phyloP scores from a whole-genome alignment of 331 rosid species.

The Prunus yedoensis region DNA sequence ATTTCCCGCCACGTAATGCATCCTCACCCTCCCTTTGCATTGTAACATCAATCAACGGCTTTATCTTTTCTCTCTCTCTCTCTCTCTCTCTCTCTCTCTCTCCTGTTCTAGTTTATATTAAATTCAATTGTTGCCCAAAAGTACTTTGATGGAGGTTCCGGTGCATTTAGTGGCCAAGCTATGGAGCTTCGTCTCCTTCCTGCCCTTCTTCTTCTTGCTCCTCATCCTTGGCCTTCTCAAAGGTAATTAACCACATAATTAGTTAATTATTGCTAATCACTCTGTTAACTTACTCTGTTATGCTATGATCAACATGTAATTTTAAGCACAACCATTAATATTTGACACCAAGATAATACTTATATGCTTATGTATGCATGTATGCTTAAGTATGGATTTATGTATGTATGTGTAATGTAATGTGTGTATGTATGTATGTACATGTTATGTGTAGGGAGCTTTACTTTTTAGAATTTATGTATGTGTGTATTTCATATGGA shows the following conservation, averaged over 20 bases:
- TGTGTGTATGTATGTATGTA: too few relatives aligned
- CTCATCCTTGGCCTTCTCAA: constrained; percentile 60
- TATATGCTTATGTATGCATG: neutral
- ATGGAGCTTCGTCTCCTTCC: constrained; percentile 60
- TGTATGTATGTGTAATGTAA: too few relatives aligned
- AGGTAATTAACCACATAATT: constrained; percentile 33
- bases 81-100: neutral
- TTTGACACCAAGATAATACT: neutral
- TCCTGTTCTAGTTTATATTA: neutral
- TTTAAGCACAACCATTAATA: neutral
- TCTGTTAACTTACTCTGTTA: neutral
- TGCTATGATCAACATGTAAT: neutral
- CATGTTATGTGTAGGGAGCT: too few relatives aligned
- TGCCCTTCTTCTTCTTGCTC: constrained; percentile 71
- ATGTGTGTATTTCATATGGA: neutral
- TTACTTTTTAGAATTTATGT: too few relatives aligned
- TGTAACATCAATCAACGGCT: too few relatives aligned
- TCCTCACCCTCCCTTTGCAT: neutral
- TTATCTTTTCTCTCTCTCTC: too few relatives aligned
- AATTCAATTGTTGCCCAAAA: neutral
- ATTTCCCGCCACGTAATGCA: constrained; percentile 10
- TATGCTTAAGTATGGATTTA: neutral
- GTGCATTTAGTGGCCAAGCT: constrained; percentile 34
- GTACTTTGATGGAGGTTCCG: constrained; percentile 42
- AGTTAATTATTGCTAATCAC: neutral